These are phyloP conservation scores for Teunomyces pallodes DNA, from an alignment of 805 yeast genomes.

Conservation along the genomic window DNA sequence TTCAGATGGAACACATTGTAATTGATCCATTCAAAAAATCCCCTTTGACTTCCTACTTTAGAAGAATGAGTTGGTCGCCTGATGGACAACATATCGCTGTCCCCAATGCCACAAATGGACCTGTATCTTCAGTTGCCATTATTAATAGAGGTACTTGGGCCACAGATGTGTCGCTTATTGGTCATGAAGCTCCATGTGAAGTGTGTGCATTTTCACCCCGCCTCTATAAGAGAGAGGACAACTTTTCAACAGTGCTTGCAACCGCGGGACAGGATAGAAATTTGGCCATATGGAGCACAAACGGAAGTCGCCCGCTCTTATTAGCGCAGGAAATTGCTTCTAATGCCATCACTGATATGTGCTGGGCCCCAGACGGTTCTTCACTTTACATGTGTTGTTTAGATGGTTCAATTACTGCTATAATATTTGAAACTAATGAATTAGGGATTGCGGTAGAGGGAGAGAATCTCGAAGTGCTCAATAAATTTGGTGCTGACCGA, in stretches of 20 bases:
- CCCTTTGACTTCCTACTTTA: conserved; percentile 87
- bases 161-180: conserved; percentile 65
- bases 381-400: conserved; percentile 72
- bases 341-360: conserved; percentile 81
- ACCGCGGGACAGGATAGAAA: conserved; percentile 95
- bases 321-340: conserved; percentile 73
- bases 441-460: conserved; percentile 66
- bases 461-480: conserved; percentile 55
- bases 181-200: conserved; percentile 85
- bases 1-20: conserved; percentile 81
- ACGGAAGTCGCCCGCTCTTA: conserved; percentile 69
- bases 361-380: conserved; percentile 85
- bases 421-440: conserved; percentile 62
- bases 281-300: conserved; percentile 84
- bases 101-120: conserved; percentile 84
- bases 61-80: conserved; percentile 86
- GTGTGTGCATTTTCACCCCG: conserved; percentile 75
- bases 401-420: conserved; percentile 76
- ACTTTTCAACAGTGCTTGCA: conserved; percentile 72
- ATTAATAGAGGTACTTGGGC: conserved; percentile 81
- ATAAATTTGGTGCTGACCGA: conserved; percentile 84
- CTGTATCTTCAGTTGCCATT: conserved; percentile 70
- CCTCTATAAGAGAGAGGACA: conserved; percentile 37
- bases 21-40: conserved; percentile 83
- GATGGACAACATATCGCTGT: conserved; percentile 86